These are phyloP conservation scores for Spathaspora boniae DNA, from an alignment of 805 yeast species.

Conservation along the genomic window DNA sequence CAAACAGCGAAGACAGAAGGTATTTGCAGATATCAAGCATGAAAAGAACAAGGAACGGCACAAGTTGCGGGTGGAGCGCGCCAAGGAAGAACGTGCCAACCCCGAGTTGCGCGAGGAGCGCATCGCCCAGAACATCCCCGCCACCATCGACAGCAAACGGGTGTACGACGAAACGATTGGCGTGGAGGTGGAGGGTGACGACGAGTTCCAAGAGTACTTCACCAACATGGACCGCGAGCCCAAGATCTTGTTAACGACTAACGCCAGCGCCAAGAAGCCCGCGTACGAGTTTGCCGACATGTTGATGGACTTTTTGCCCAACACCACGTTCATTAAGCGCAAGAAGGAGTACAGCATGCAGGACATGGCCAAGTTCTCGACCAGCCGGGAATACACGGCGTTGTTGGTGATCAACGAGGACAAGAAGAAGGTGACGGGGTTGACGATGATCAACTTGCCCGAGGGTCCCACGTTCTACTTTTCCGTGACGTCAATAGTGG, in stretches of 20 bases:
- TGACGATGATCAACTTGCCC: constrained; percentile 91
- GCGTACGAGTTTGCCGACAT: constrained; percentile 91
- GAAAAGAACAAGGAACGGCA: constrained; percentile 76
- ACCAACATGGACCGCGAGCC: constrained; percentile 54
- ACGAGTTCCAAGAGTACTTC: constrained; percentile 61
- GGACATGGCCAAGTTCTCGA: constrained; percentile 81
- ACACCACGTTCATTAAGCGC: constrained; percentile 81
- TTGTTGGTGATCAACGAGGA: constrained; percentile 89
- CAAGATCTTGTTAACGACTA: constrained; percentile 86
- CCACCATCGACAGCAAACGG: constrained; percentile 79
- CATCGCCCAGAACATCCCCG: constrained; percentile 71
- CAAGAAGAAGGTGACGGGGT: constrained; percentile 85
- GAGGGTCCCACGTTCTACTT: constrained; percentile 95
- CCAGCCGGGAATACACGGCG: constrained; percentile 83
- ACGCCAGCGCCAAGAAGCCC: constrained; percentile 75
- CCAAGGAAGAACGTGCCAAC: constrained; percentile 80
- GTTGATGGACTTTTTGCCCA: constrained; percentile 80
- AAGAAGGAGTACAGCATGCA: constrained; percentile 82
- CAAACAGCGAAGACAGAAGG: constrained; percentile 75
- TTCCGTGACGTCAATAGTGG: constrained; percentile 70
- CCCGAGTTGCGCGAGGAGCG: constrained; percentile 83
- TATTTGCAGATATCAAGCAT: constrained; percentile 70
- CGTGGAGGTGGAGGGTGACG: constrained; percentile 52
- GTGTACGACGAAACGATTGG: constrained; percentile 82
- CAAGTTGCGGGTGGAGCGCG: constrained; percentile 71